Conservation (phyloP, 345 rosid genomes). For the Populus nigra region DNA sequence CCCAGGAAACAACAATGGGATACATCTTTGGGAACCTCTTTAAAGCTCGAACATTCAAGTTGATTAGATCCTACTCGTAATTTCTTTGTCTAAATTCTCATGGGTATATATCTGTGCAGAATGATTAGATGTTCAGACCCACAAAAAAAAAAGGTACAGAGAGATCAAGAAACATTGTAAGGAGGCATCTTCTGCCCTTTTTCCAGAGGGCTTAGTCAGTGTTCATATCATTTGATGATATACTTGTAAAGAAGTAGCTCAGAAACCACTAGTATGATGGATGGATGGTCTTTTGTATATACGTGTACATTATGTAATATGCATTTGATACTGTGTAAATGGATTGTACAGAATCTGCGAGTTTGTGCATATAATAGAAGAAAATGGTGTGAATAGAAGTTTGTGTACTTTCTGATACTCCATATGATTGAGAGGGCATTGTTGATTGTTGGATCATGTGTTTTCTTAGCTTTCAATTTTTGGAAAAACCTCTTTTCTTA, state of each 20-base stretch:
- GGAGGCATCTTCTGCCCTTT: not conserved
- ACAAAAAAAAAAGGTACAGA: not conserved
- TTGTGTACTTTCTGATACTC: not conserved
- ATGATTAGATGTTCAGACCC: conserved; percentile 1
- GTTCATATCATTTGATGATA: conserved; percentile 1
- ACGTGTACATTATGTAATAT: conserved; percentile 23
- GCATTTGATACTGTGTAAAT: not conserved
- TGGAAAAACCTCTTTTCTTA: too few relatives aligned
- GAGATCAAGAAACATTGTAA: not conserved
- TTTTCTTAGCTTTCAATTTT: too few relatives aligned
- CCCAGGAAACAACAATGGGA: conserved; percentile 37
- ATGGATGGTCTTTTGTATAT: conserved; percentile 12
- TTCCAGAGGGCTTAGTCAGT: not conserved
- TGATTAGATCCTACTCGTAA: conserved; percentile 44
- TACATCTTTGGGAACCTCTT: conserved; percentile 49
- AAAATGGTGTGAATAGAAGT: not conserved
- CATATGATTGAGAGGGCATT: not conserved
- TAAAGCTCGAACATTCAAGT: conserved; percentile 44
- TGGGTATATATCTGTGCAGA: conserved; percentile 12
- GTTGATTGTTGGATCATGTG: too few relatives aligned
- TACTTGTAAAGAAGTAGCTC: conserved; percentile 15
- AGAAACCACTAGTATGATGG: not conserved
- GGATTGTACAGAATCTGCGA: conserved; percentile 22
- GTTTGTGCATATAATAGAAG: conserved; percentile 11
- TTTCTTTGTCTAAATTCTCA: not conserved